Base-by-base conservation (phyloP, 1,139 yeast genomes). In the Taiozyma sp. region DNA sequence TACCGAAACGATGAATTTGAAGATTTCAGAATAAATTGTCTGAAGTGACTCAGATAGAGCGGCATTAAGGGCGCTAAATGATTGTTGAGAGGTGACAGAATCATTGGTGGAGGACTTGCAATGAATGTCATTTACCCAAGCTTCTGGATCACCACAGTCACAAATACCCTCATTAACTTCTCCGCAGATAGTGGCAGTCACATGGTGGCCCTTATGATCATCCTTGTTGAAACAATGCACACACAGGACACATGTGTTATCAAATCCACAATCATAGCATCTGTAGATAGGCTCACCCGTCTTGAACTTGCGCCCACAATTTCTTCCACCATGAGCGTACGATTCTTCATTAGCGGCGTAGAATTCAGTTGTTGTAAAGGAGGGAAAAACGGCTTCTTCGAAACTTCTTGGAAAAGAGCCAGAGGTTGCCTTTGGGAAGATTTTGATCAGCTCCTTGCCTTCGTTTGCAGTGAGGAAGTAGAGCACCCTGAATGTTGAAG, bases 221-320 rank as follows among this genome's bases (percentile, higher is more conserved):
- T 75, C 74, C 50, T 79, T 77, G 64, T 85, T 84, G 68, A 84
- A 87, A 63, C 96, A 87, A 59, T 79, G 70, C 13, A 75, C 78
- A 66, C 96, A 87, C 32, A 87, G 65, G 16, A 87, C 91, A 71
- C 95, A 87, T 0, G 91, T 83, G 12, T 80, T 81, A 65, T 87
- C 96, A 56, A 76, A 79, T 1, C 87, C 89, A 72, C 93, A 87
- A 52, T 78, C 81, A 38, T 67, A 66, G 62, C 95, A 87, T 51
- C 87, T 71, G 62, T 83, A 87, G 14, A 84, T 82, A 1, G 85
- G 80, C 54, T 84, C 88, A 13, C 86, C 86, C 4, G 66, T 61
- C 45, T 72, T 73, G 57, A 87, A 81, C 30, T 79, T 73, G 48
- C 84, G 70, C 2, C 91, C 84, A 71, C 95, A 87, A 22, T 82